Base-by-base conservation (phyloP, 331 rosid genomes). In the Malus hybrid region DNA sequence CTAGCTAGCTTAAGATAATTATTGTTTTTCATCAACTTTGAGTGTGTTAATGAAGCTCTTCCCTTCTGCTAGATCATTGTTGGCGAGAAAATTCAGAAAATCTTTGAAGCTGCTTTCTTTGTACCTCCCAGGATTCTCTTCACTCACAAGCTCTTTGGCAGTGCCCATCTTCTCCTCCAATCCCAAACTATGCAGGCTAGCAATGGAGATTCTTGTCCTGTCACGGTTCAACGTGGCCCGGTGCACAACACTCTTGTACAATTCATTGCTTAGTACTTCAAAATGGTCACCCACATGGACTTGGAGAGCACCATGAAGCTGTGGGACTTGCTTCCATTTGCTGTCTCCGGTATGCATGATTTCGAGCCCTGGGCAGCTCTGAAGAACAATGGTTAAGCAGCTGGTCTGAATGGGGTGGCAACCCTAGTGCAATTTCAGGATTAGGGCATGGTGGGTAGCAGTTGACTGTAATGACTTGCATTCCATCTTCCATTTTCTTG, bases 401-500 rank as follows among this genome's bases (percentile, higher is more conserved):
- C 82, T 84, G 74, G 72, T 84, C 89, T n/a, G 90, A 78, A 75
- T 89, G 90, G 48, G 92, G 96, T 2, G 90, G 90, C 30, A 84
- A 55, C 11, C 89, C 96, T 7, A 87, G 77, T 10, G 82, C 81
- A 9, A 84, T 32, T 14, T 78, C 83, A 12, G 86, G 87, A 24
- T 80, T 36, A 20, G 90, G 91, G 67, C 91, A 83, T 0, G 85
- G 77, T 6, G 89, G 90, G 62, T 89, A 84, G 82, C 84, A 81
- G 48, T 87, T 89, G 70, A 89, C 80, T 32, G 85, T 77, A 68
- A 77, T 71, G 7, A 82, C 86, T 72, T 89, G 94, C 86, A 82
- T 74, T 24, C 87, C 90, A 19, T 77, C 65, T 71, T 78, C 83
- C 63, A 87, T 67, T 57, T 82, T 75, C 2, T 72, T 29, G 19